Percentiles rank a stretch among this genome's conserved stretches.
Conservation (phyloP, 768 basidiomycete genomes). For the Serpula lacrymans region DNA sequence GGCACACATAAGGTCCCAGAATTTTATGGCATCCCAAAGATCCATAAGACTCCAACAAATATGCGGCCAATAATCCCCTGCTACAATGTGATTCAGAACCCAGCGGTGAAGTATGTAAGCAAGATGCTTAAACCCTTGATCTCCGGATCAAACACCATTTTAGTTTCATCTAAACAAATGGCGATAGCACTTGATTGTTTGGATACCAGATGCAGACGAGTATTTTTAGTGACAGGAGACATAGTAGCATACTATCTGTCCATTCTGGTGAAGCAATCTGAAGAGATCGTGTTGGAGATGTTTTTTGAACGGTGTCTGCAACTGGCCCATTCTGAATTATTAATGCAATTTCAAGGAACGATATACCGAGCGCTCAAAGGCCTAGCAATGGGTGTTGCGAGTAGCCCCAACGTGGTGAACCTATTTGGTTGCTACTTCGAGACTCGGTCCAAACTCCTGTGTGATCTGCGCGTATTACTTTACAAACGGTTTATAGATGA, state of each 20-base stretch:
- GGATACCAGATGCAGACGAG: slow-evolving; percentile 5
- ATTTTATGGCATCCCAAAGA: slow-evolving; percentile 31
- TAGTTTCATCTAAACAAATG: too few relatives aligned
- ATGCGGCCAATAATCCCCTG: slow-evolving; percentile 31
- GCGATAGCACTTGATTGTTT: too few relatives aligned
- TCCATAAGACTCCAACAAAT: slow-evolving; percentile 28
- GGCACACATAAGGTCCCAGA: slow-evolving; percentile 7
- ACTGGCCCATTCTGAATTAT: slow-evolving; percentile 18
- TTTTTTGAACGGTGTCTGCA: slow-evolving; percentile 4
- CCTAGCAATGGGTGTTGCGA: slow-evolving; percentile 13
- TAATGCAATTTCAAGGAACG: slow-evolving; percentile 17
- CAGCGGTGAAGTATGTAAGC: slow-evolving; percentile 25
- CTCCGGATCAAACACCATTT: slow-evolving; percentile 15
- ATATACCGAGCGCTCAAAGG: slow-evolving; percentile 7
- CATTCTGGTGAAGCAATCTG: background rate
- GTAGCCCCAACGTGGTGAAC: slow-evolving; percentile 11
- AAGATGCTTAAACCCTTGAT: slow-evolving; percentile 31
- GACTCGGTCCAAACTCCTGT: slow-evolving; percentile 8
- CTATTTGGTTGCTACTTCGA: slow-evolving; percentile 9
- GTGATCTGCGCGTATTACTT: background rate
- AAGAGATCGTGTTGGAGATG: too few relatives aligned
- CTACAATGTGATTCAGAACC: slow-evolving; percentile 23
- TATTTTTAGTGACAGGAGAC: slow-evolving; percentile 8
- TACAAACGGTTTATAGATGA: slow-evolving; percentile 13
- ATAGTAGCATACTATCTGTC: slow-evolving; percentile 15